Evolutionary conservation across 2,329 filamentous ascomycete genomes (phyloP), one percentile per base, ranked within the genome.

Genomic region (Aspergillus costaricaensis): DNA sequence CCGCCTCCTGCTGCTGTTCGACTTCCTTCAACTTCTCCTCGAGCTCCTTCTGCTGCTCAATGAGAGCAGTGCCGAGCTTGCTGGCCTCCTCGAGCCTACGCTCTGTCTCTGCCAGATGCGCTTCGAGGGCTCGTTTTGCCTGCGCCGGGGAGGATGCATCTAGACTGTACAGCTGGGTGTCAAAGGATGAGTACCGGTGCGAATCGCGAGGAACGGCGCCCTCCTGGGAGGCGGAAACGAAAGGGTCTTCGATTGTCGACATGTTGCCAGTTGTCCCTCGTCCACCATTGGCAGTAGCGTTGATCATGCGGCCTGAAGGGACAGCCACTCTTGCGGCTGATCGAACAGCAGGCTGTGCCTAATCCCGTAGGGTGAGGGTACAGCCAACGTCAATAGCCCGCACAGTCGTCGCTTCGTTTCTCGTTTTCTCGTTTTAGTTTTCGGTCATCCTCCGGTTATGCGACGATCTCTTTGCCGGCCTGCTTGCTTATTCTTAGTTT

Each of bases 91-190:
- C 91, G 64, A 99, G 88, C 60, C 94, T 87, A 61, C 92, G 89
- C 70, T 96, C 92, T 1, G 94, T 97, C 76, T 99, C 95, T 64
- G 90, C 88, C 51, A 99, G 84, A 77, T 98, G 95, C 55, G 93
- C 92, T 76, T 96, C 90, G 48, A 99, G 83, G 48, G 92, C 92
- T 66, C 91, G 89, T 77, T 91, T 96, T 43, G 92, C 91, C 73
- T 97, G 92, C 58, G 88, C 86, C 9, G 94, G 92, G 0, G 94
- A 96, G 27, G 91, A 83, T n/a, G 91, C 86, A 66, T 91, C 90
- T 21, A 94, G 81, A 39, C 88, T 88, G 74, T 96, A 93, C 27
- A 91, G 80, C 55, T 94, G 88, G 52, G 86, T 86, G 75, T 96
- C 92, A 74, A 96, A 96, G 65, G 87, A 85, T 58, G 91, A 92